phyloP scores from a whole-genome alignment of 139 green algal species.

The Coelastrella sp. region DNA sequence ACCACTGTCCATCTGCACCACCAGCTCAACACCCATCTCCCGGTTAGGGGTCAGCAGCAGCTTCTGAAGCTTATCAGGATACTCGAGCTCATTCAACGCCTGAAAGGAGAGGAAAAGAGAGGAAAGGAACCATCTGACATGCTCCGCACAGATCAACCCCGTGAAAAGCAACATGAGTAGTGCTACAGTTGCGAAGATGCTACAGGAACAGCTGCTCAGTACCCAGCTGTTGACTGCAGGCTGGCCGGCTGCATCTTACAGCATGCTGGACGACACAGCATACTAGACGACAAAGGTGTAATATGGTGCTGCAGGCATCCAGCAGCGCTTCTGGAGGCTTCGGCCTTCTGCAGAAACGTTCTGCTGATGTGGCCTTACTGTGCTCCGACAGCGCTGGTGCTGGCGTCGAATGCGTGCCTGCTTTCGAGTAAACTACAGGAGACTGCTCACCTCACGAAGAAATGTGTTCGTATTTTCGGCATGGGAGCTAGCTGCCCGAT shows the following conservation, averaged over 20 bases:
- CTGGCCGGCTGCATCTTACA: too few species aligned
- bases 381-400: background rate
- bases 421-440: too few species aligned
- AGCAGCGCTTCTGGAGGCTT: too few species aligned
- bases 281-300: too few species aligned
- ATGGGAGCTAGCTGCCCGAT: slow-evolving; percentile 54
- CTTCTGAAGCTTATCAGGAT: slow-evolving; percentile 82
- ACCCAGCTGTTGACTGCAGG: too few species aligned
- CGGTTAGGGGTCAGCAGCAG: slow-evolving; percentile 49
- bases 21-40: slow-evolving; percentile 86
- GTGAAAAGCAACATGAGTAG: background rate
- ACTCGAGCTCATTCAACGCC: slow-evolving; percentile 77
- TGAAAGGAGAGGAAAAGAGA: slow-evolving; percentile 45
- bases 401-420: too few species aligned
- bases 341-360: too few species aligned
- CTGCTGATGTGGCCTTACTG: background rate
- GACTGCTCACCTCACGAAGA: slow-evolving; percentile 70
- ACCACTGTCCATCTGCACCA: slow-evolving; percentile 79
- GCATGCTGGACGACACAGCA: too few species aligned
- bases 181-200: background rate
- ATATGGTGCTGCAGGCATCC: too few species aligned
- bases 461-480: slow-evolving; percentile 90
- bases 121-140: background rate
- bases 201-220: background rate
- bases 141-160: too few species aligned